Conservation (phyloP, 73 alveolate genomes). For the Stentor coeruleus region DNA sequence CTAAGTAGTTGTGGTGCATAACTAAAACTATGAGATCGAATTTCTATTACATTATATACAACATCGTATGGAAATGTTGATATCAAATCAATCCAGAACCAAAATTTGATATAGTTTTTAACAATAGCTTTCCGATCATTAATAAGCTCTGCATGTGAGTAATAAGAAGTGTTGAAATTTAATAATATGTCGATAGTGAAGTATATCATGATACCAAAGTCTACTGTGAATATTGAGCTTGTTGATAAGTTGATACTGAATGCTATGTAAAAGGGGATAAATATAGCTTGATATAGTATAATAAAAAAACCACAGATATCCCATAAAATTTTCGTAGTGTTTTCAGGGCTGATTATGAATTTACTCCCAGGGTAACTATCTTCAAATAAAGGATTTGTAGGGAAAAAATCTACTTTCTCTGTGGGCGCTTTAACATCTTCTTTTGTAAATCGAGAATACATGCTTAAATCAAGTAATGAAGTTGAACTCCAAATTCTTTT, state of each 20-base stretch:
- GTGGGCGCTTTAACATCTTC: neutral
- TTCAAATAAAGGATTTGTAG: neutral
- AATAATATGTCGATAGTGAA: conserved; percentile 41
- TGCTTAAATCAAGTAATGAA: neutral
- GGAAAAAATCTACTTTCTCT: neutral
- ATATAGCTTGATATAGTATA: conserved; percentile 48
- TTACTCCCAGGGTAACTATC: neutral
- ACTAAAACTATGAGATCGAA: conserved; percentile 18
- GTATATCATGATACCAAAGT: conserved; percentile 34
- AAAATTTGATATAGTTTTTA: conserved; percentile 41
- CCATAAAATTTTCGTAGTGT: conserved; percentile 44
- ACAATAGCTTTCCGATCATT: conserved; percentile 39
- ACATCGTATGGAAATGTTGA: conserved; percentile 50
- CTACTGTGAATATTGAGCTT: conserved; percentile 27
- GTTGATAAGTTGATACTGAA: conserved; percentile 42
- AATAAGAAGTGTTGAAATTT: conserved; percentile 53
- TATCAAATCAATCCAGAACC: conserved; percentile 57
- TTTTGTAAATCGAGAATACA: neutral
- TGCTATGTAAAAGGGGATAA: conserved; percentile 49
- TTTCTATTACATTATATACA: conserved; percentile 25
- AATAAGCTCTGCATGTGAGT: conserved; percentile 43
- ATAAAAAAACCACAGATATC: conserved; percentile 45
- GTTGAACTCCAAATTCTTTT: neutral
- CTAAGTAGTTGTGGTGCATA: conserved; percentile 49
- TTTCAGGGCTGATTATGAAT: conserved; percentile 41